These are phyloP conservation scores for Castanea mollissima DNA, from an alignment of 306 rosid genomes.

Conservation along the genomic window DNA sequence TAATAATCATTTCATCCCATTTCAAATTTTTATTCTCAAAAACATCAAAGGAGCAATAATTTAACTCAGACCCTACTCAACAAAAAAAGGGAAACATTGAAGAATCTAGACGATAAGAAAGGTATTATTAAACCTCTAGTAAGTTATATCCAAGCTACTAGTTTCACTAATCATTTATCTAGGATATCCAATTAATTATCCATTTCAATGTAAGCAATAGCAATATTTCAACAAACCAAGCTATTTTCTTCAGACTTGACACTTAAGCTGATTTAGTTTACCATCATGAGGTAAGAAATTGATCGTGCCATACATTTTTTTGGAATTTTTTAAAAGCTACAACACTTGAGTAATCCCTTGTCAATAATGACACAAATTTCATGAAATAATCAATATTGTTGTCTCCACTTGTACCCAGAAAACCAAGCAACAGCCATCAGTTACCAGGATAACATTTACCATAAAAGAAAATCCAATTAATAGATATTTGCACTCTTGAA, in stretches of 20 bases:
- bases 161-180: not conserved
- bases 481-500: not conserved
- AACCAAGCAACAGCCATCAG: not conserved
- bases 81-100: no score
- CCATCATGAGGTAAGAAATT: not conserved
- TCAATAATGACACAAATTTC: not conserved
- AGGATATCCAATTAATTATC: not conserved
- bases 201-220: no score
- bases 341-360: not conserved
- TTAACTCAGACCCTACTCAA: no score
- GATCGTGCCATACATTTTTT: not conserved
- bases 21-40: no score
- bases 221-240: not conserved
- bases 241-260: not conserved
- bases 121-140: no score
- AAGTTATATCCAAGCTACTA: not conserved
- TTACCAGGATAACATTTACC: not conserved
- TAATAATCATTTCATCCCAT: no score
- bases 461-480: not conserved
- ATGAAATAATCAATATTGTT: not conserved
- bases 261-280: not conserved
- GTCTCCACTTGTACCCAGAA: not conserved
- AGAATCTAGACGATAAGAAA: no score
- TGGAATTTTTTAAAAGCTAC: not conserved
- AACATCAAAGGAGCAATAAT: no score